Conservation (phyloP, 2,329 filamentous ascomycete species). For the Aspergillus viridinutans region DNA sequence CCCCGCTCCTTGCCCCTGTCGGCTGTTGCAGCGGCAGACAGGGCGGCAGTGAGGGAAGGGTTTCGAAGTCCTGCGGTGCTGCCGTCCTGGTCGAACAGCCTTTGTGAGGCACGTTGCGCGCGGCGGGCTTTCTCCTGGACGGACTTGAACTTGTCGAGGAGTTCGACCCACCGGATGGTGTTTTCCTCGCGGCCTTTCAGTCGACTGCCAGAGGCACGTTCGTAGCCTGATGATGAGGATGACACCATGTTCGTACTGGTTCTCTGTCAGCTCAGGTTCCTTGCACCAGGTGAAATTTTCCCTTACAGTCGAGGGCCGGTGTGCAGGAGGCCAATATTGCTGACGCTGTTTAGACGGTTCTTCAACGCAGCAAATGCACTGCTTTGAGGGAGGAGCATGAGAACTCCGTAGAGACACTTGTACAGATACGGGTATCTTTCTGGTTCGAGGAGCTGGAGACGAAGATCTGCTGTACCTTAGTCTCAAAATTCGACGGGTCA, state of each 20-base stretch:
- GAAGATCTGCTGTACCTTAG: conserved; percentile 62
- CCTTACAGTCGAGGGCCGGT: conserved; percentile 74
- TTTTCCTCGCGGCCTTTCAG: conserved; percentile 78
- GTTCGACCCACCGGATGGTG: conserved; percentile 83
- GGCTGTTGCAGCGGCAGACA: conserved; percentile 24
- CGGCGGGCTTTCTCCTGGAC: conserved; percentile 84
- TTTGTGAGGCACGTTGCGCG: conserved; percentile 53
- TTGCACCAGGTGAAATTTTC: conserved; percentile 20
- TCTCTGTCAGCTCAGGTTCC: conserved; percentile 6
- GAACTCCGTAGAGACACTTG: conserved; percentile 92
- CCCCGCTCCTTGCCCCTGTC: conserved; percentile 29
- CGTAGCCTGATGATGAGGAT: conserved; percentile 51
- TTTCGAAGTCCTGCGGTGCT: conserved; percentile 42
- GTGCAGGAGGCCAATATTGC: conserved; percentile 92
- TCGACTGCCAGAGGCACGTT: conserved; percentile 63
- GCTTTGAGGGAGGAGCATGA: conserved; percentile 98
- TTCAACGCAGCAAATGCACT: conserved; percentile 95
- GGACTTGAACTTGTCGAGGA: conserved; percentile 88
- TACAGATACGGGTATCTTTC: conserved; percentile 94
- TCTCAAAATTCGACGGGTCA: conserved; percentile 4
- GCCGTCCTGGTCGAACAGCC: conserved; percentile 49
- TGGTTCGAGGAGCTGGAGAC: conserved; percentile 89
- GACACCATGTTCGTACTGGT: conserved; percentile 9
- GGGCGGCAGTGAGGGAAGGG: conserved; percentile 28
- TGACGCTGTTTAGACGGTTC: conserved; percentile 94